Evolutionary conservation across 192 early-diverging fungal genomes (phyloP), one percentile per base, ranked within the genome.

Genomic region (Coemansia sp.): DNA sequence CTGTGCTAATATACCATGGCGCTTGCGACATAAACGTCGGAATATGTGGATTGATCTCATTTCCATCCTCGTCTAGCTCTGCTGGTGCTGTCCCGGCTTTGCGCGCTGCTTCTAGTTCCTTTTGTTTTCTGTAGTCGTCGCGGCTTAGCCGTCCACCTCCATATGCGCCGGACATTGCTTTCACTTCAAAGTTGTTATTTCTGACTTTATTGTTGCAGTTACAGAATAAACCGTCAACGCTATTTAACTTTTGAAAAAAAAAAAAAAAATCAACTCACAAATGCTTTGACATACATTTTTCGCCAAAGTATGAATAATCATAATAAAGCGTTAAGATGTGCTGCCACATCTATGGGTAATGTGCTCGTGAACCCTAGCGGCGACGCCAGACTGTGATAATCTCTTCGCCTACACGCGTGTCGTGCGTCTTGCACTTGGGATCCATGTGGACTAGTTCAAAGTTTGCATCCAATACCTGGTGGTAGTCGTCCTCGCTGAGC

Each of bases 41-140:
- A 54, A 97, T 98, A 72, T 99, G 96, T 20, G 98, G 98, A 74
- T 99, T 98, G 84, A 99, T 98, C 67, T 93, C 92, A 23, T 88
- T 88, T 36, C 96, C 98, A 42, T 92, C 89, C 24, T 89, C 90
- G 76, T 94, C 93, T 4, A 89, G 77, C 55, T 91, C 93, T 19
- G 93, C 88, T 22, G 93, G 89, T 9, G 92, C 92, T 29, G 92
- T 93, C 65, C 93, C 93, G 6, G 96, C 95, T 71, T 96, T 97
- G 59, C 97, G 89, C 58, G 96, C 95, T 8, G 94, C 95, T 59
- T 98, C 96, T 57, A 97, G 85, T 64, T 95, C 94, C 70, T 96
- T 95, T 68, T 95, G 94, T 59, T 88, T 88, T 57, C 90, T 87
- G 83, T 97, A 98, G 71, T 98, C 96, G 63, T 98, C 97, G 57